phyloP scores from a whole-genome alignment of 257 asterid species.

The Vinca minor region DNA sequence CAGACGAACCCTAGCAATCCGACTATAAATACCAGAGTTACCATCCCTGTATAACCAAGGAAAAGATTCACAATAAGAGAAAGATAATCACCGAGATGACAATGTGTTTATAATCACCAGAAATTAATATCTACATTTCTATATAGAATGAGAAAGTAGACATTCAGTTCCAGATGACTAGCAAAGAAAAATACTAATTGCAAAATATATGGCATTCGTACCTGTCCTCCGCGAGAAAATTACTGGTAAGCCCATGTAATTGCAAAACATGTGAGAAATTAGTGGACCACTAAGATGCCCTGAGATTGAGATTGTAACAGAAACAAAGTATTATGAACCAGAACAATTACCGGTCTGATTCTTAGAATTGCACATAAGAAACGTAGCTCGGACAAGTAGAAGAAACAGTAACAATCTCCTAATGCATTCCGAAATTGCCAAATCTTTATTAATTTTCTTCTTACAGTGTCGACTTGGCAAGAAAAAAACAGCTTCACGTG shows the following conservation, averaged over 20 bases:
- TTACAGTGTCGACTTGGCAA: not conserved
- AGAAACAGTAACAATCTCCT: not conserved
- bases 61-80: not conserved
- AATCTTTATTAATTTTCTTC: not conserved
- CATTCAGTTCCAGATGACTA: not conserved
- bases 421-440: not conserved
- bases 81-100: not conserved
- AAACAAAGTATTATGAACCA: not conserved
- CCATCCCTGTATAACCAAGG: slow-evolving; percentile 43
- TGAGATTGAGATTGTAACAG: slow-evolving; percentile 27
- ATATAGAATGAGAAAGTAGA: too few relatives aligned
- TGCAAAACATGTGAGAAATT: slow-evolving; percentile 83
- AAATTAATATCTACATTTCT: too few relatives aligned
- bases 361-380: slow-evolving; percentile 1
- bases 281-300: slow-evolving; percentile 84
- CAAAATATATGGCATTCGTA: slow-evolving; percentile 14
- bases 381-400: not conserved
- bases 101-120: not conserved
- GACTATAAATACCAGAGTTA: slow-evolving; percentile 37
- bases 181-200: too few relatives aligned
- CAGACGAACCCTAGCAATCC: slow-evolving; percentile 58
- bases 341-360: not conserved
- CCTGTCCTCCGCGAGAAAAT: slow-evolving; percentile 56
- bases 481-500: not conserved
- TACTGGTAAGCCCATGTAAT: slow-evolving; percentile 81